Evolutionary conservation across 768 basidiomycete species (phyloP).

Genomic region (Mycena capillaripes): DNA sequence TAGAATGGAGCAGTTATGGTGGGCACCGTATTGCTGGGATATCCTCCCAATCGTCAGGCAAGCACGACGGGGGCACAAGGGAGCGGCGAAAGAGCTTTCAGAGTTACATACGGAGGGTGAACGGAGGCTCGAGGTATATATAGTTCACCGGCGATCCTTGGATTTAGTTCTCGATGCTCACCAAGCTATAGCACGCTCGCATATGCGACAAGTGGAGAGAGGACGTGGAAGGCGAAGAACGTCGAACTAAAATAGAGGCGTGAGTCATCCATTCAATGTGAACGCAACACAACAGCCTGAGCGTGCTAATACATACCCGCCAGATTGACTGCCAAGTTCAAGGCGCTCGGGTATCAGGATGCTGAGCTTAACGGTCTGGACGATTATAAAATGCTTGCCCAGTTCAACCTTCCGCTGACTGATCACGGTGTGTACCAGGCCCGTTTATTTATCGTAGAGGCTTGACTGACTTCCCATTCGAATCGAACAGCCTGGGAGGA

Average conservation of each 20-base stretch:
- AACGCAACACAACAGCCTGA: no score
- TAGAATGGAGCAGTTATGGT: not conserved
- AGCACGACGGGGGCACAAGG: not conserved
- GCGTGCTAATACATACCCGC: not conserved
- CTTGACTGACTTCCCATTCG: no score
- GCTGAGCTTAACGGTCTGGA: no score
- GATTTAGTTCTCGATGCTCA: not conserved
- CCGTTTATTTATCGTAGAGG: no score
- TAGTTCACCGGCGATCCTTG: no score
- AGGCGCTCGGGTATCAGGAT: no score
- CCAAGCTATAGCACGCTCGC: not conserved
- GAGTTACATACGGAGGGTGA: not conserved
- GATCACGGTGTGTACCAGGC: no score
- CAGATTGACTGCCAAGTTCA: no score
- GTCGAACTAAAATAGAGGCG: not conserved
- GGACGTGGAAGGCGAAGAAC: not conserved
- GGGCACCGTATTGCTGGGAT: not conserved
- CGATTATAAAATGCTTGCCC: no score
- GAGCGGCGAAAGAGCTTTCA: not conserved
- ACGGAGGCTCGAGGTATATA: not conserved
- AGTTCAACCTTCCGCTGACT: no score
- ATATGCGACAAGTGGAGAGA: conserved; percentile 5
- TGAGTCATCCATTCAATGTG: not conserved
- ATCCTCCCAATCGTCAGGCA: not conserved
- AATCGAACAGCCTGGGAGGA: not conserved